phyloP scores from a whole-genome alignment of 805 yeast species.

The Lipomyces chichibuensis region DNA sequence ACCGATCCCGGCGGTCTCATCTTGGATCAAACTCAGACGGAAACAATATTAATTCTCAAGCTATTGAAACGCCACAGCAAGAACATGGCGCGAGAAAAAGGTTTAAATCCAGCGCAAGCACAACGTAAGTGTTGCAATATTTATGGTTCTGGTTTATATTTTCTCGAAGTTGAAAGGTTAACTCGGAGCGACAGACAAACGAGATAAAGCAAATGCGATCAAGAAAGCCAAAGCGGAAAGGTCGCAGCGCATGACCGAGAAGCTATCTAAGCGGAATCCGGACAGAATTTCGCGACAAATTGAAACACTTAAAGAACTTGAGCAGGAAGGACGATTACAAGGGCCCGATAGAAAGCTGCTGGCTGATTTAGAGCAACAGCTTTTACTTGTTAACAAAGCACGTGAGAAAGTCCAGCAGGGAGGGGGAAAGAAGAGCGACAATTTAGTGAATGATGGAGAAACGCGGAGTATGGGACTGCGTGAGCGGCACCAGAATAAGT shows the following conservation, averaged over 20 bases:
- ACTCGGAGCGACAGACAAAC: conserved; percentile 19
- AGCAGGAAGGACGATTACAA: conserved; percentile 24
- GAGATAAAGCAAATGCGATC: conserved; percentile 35
- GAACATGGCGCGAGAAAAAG: conserved; percentile 28
- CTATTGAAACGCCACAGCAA: not conserved
- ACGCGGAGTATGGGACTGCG: conserved; percentile 1
- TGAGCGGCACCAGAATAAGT: conserved; percentile 25
- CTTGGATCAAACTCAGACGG: no score
- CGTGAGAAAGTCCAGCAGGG: conserved; percentile 15
- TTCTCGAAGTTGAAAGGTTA: not conserved
- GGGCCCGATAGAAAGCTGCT: conserved; percentile 28
- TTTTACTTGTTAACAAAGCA: conserved; percentile 29
- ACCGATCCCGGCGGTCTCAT: no score
- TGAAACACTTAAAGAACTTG: conserved; percentile 18
- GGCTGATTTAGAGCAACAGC: conserved; percentile 31
- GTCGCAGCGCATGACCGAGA: conserved; percentile 28
- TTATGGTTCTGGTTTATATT: not conserved
- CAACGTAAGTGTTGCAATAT: conserved; percentile 30
- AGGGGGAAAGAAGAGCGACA: not conserved
- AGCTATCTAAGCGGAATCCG: conserved; percentile 32
- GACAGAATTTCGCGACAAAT: conserved; percentile 32
- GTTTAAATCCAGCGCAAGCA: conserved; percentile 35
- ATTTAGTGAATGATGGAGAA: conserved; percentile 5
- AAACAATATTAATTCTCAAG: no score
- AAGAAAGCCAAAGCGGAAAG: conserved; percentile 35